These are phyloP conservation scores for Dichotomopilus funicola DNA, from an alignment of 2,329 filamentous ascomycete genomes.

Conservation along the genomic window DNA sequence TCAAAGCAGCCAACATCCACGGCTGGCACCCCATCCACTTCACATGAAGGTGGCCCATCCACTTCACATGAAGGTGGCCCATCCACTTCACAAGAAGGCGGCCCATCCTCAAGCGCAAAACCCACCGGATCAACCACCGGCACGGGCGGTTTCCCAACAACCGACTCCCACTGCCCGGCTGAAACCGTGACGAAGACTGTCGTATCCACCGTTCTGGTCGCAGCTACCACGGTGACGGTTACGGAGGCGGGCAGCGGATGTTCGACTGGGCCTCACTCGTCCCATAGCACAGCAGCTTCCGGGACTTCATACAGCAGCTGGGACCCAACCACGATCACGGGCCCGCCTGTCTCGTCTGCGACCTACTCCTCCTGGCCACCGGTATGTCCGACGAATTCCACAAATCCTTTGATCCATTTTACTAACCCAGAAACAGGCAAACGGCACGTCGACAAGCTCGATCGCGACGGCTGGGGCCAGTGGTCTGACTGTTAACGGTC, in stretches of 20 bases:
- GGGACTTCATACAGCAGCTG: neutral
- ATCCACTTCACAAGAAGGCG: neutral
- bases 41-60: neutral
- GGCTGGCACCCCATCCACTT: neutral
- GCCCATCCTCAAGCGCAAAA: neutral
- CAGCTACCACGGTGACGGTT: slow-evolving; percentile 9
- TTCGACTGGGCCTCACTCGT: neutral
- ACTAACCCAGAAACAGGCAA: neutral
- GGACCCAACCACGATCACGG: neutral
- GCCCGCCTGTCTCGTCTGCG: neutral
- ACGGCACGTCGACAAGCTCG: neutral
- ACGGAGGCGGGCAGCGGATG: neutral
- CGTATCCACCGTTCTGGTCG: slow-evolving; percentile 10
- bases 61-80: neutral
- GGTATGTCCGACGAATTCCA: neutral
- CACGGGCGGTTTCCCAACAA: neutral
- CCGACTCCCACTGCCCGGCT: neutral
- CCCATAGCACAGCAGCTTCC: neutral
- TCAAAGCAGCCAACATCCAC: slow-evolving; percentile 5
- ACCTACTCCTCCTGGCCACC: neutral
- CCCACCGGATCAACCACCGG: neutral
- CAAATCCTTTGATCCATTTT: neutral
- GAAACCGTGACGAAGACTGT: slow-evolving; percentile 14
- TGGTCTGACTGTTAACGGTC: neutral
- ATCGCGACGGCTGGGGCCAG: neutral